These are phyloP conservation scores for Staphylotrichum longicolle DNA, from an alignment of 495 filamentous ascomycete species.

Conservation along the genomic window DNA sequence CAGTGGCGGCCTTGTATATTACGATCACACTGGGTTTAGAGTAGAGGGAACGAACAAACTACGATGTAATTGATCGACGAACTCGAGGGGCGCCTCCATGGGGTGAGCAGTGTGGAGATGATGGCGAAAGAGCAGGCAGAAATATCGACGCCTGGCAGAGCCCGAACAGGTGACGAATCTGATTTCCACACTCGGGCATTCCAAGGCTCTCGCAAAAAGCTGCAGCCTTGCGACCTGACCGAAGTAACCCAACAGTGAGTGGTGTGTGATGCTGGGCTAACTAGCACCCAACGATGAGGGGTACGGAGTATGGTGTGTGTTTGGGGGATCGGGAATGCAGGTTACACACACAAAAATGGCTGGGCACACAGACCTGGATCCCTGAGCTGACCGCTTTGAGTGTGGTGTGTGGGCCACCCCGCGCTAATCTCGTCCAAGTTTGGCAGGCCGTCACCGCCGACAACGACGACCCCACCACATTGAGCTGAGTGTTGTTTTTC, in stretches of 20 bases:
- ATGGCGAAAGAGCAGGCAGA: constrained; percentile 3
- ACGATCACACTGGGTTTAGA: constrained; percentile 33
- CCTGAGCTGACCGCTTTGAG: constrained; percentile 14
- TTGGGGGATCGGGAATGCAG: too few relatives aligned
- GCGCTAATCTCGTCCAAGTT: constrained; percentile 25
- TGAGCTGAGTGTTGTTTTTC: constrained; percentile 31
- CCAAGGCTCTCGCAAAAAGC: not conserved
- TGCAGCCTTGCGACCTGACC: not conserved
- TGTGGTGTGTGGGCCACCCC: constrained; percentile 16
- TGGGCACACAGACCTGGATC: constrained; percentile 4
- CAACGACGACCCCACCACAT: constrained; percentile 29
- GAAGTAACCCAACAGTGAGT: not conserved
- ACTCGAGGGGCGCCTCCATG: too few relatives aligned
- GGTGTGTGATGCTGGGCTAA: not conserved
- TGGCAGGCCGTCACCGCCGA: constrained; percentile 23
- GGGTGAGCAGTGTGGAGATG: too few relatives aligned
- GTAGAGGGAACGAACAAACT: constrained; percentile 25
- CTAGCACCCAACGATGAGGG: not conserved
- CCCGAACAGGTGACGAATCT: not conserved
- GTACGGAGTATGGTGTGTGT: not conserved
- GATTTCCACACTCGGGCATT: not conserved
- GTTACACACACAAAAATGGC: constrained; percentile 10
- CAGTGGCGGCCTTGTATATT: constrained; percentile 32
- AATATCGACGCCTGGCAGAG: constrained; percentile 4
- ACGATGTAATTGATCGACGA: constrained; percentile 3